Percentiles rank a stretch among this genome's conserved stretches.
phyloP scores from a whole-genome alignment of 768 basidiomycete species.

The Termitomyces sp. region DNA sequence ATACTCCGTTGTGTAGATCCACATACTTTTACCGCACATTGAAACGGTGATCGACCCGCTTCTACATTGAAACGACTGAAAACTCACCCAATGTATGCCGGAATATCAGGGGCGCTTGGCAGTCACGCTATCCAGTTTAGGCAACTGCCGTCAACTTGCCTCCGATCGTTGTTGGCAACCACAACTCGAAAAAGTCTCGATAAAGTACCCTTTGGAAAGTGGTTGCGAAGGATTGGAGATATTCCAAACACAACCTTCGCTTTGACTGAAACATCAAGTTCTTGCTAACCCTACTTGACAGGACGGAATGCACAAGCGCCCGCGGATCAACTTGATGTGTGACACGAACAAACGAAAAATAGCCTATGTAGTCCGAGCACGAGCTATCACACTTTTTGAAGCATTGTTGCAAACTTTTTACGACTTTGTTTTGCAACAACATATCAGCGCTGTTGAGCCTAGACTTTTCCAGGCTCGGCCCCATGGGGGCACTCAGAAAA shows the following conservation, averaged over 20 bases:
- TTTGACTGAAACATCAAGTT: not conserved
- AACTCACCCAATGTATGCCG: not conserved
- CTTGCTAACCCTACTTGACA: not conserved
- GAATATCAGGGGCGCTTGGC: not conserved
- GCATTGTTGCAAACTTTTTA: not conserved
- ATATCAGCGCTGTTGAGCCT: not conserved
- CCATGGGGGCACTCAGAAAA: not conserved
- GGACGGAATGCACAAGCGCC: not conserved
- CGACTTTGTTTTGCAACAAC: not conserved
- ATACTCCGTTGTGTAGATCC: not conserved
- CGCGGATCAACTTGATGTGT: not conserved
- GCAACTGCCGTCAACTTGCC: not conserved
- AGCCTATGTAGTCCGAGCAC: too few relatives aligned
- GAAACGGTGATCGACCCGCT: not conserved
- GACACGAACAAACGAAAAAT: not conserved
- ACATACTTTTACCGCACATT: not conserved
- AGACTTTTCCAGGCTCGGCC: not conserved
- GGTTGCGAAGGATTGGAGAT: not conserved
- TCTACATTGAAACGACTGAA: not conserved
- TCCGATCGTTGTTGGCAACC: not conserved
- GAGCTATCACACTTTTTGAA: not conserved
- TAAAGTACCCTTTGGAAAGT: not conserved
- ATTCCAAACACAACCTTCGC: not conserved
- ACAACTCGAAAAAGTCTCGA: not conserved
- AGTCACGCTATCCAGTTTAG: not conserved